Conservation (phyloP, 805 yeast genomes). For the Priceomyces castillae region DNA sequence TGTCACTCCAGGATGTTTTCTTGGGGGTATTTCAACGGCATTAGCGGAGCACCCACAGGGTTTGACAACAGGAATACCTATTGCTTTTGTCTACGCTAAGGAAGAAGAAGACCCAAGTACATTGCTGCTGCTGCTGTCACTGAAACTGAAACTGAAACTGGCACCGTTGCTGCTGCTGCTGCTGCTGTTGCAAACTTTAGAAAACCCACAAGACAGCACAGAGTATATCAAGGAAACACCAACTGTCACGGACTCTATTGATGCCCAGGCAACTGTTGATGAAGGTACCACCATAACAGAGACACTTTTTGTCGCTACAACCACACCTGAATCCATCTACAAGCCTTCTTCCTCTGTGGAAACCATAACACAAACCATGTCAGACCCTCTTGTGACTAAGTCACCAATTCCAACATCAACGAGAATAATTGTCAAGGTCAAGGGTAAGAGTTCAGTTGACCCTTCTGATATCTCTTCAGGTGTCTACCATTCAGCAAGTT, state of each 20-base stretch:
- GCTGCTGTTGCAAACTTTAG: not conserved
- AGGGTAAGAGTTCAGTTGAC: not conserved
- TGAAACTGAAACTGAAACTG: constrained; percentile 6
- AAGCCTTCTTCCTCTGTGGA: constrained; percentile 16
- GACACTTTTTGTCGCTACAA: constrained; percentile 26
- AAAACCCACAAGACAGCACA: not conserved
- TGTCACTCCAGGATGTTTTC: constrained; percentile 23
- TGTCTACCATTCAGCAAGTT: not conserved
- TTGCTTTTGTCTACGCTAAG: constrained; percentile 29
- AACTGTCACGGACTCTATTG: constrained; percentile 3
- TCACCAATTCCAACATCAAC: constrained; percentile 14
- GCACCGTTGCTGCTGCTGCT: too few relatives aligned
- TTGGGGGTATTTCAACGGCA: constrained; percentile 15
- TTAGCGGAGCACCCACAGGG: constrained; percentile 18
- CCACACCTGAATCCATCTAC: constrained; percentile 20
- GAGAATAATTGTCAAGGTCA: not conserved
- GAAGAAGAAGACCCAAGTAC: constrained; percentile 12
- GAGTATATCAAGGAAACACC: not conserved
- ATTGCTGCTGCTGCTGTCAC: constrained; percentile 15
- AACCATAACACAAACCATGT: constrained; percentile 19
- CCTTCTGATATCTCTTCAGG: not conserved
- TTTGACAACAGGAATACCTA: constrained; percentile 24
- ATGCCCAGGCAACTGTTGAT: constrained; percentile 10
- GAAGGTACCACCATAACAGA: constrained; percentile 30
- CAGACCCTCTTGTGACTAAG: constrained; percentile 30